phyloP scores from a whole-genome alignment of 1,284 basidiomycete genomes.

The Rugosomyces carneus region DNA sequence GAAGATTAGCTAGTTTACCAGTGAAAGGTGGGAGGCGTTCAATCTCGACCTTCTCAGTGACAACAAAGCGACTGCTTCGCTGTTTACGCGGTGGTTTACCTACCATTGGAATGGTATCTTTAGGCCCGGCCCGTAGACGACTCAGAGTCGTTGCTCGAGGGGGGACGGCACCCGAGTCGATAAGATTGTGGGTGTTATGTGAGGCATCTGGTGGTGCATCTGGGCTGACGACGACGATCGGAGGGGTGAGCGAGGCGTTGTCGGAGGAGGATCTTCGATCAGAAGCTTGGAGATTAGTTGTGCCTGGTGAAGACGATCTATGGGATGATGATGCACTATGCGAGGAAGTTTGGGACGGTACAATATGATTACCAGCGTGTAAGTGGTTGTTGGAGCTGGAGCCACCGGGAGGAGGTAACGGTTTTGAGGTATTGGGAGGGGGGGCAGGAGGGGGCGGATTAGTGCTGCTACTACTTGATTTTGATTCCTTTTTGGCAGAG shows the following conservation, averaged over 20 bases:
- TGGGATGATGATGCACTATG: conserved; percentile 39
- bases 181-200: conserved; percentile 37
- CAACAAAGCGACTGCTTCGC: conserved; percentile 92
- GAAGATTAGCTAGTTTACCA: conserved; percentile 48
- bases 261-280: conserved; percentile 55
- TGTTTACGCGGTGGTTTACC: conserved; percentile 95
- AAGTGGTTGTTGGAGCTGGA: conserved; percentile 31
- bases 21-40: conserved; percentile 92
- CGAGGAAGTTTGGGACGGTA: conserved; percentile 39
- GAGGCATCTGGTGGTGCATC: conserved; percentile 60
- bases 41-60: conserved; percentile 94
- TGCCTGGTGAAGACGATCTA: conserved; percentile 36
- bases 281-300: conserved; percentile 28
- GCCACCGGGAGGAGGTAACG: conserved; percentile 42
- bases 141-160: conserved; percentile 60
- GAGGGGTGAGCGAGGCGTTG: conserved; percentile 56
- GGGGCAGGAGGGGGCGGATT: conserved; percentile 52
- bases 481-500: conserved; percentile 63
- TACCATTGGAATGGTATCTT: conserved; percentile 92
- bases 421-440: conserved; percentile 60
- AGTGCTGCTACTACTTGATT: conserved; percentile 38
- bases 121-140: conserved; percentile 70
- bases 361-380: conserved; percentile 35
- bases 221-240: conserved; percentile 86
- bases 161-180: conserved; percentile 47